Conservation (phyloP, 768 basidiomycete species). For the Calvatia gigantea region DNA sequence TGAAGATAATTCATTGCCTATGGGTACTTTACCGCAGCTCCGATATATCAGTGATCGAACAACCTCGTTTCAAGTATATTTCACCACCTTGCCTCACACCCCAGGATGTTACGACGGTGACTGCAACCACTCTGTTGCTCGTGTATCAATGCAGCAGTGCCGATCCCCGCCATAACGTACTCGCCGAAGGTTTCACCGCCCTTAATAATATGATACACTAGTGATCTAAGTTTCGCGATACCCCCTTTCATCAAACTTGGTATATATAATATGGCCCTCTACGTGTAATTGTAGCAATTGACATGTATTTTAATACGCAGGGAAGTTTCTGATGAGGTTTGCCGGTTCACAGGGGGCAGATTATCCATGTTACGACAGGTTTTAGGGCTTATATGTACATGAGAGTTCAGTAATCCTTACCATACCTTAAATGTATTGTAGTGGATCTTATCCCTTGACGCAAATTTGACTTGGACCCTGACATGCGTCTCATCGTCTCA, state of each 20-base stretch:
- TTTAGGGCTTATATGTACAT: background rate
- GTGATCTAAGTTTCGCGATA: too few relatives aligned
- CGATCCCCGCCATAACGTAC: too few relatives aligned
- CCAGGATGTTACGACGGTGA: background rate
- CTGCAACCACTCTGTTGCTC: background rate
- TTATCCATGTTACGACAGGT: background rate
- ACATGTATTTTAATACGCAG: too few relatives aligned
- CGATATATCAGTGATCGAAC: slow-evolving; percentile 1
- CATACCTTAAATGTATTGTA: background rate
- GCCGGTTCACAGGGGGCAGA: too few relatives aligned
- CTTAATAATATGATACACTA: too few relatives aligned
- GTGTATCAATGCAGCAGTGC: too few relatives aligned
- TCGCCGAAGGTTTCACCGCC: too few relatives aligned
- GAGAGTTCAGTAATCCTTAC: background rate
- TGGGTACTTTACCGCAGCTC: background rate
- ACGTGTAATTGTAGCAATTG: too few relatives aligned
- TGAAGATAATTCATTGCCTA: background rate
- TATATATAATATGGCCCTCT: too few relatives aligned
- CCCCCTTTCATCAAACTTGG: too few relatives aligned
- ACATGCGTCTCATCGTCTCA: background rate
- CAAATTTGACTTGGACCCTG: background rate
- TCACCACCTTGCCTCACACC: background rate
- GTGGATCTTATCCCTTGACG: background rate
- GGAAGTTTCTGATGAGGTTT: too few relatives aligned
- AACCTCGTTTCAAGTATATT: background rate